Percentiles rank a stretch among this genome's conserved stretches.
Evolutionary conservation across 228 moss, liverwort and hornwort genomes (phyloP).

Genomic region (Sphagnum magellanicum): DNA sequence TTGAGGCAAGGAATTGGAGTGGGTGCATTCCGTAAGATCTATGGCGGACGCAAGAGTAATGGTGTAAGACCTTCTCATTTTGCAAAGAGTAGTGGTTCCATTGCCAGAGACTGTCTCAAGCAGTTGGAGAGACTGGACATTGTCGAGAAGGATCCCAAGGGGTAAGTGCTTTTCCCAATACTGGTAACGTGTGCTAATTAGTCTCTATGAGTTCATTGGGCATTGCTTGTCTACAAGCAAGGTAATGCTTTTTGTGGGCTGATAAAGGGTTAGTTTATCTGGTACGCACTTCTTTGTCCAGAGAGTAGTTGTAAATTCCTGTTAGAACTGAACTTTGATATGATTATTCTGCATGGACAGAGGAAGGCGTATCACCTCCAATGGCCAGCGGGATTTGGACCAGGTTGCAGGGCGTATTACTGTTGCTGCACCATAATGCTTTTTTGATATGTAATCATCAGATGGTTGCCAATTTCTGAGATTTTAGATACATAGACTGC

Average conservation of each 20-base stretch:
- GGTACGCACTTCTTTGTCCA: too few relatives aligned
- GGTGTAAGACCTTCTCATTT: conserved; percentile 55
- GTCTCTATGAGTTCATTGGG: too few relatives aligned
- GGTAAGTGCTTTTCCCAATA: conserved; percentile 15
- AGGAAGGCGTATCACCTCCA: conserved; percentile 23
- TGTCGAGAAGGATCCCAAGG: conserved; percentile 55
- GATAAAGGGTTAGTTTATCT: too few relatives aligned
- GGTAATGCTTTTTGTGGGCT: too few relatives aligned
- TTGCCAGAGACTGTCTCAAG: conserved; percentile 49
- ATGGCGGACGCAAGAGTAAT: conserved; percentile 62
- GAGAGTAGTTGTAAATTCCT: too few relatives aligned
- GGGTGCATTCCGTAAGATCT: conserved; percentile 58
- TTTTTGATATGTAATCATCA: neutral
- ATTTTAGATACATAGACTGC: too few relatives aligned
- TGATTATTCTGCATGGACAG: too few relatives aligned
- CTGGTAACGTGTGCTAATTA: too few relatives aligned
- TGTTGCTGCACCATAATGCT: conserved; percentile 3
- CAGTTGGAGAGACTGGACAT: conserved; percentile 52
- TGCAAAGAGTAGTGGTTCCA: conserved; percentile 53
- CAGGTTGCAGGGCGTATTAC: conserved; percentile 10
- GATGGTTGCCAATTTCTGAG: too few relatives aligned
- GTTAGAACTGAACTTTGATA: too few relatives aligned
- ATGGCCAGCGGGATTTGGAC: conserved; percentile 36
- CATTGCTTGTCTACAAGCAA: too few relatives aligned
- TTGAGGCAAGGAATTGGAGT: conserved; percentile 57